Conservation (phyloP, 176 grass and related monocot genomes). For the Avena atlantica region DNA sequence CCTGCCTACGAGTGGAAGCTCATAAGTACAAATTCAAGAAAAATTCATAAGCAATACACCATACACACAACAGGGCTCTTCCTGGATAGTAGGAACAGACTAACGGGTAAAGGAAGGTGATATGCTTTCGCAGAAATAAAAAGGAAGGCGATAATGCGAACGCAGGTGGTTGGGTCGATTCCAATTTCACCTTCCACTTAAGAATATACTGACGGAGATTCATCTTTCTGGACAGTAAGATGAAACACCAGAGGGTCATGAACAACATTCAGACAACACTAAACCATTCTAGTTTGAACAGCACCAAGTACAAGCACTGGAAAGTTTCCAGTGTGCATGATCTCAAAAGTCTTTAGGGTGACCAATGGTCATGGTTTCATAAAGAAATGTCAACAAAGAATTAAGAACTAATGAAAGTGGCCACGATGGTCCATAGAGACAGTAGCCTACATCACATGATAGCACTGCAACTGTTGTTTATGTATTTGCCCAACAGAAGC, state of each 20-base stretch:
- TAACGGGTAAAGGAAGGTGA: background rate
- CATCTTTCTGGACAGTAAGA: background rate
- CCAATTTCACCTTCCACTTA: too few species aligned
- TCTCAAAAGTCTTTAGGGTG: background rate
- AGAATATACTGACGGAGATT: too few species aligned
- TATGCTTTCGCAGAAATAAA: too few species aligned
- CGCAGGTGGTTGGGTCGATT: too few species aligned
- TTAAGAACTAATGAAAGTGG: conserved; percentile 3
- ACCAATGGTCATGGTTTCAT: background rate
- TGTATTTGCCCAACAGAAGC: background rate
- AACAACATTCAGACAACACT: background rate
- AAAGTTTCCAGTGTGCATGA: background rate
- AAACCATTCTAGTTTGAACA: background rate
- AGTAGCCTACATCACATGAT: conserved; percentile 25
- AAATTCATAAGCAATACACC: background rate
- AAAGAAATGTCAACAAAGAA: background rate
- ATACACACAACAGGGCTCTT: background rate
- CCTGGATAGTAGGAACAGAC: too few species aligned
- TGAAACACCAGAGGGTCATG: background rate
- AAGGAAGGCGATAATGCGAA: background rate
- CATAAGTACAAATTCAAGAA: background rate
- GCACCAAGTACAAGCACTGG: background rate
- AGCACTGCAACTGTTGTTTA: conserved; percentile 7
- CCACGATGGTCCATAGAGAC: background rate
- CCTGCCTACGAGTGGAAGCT: background rate